Base-by-base conservation (phyloP, 2,329 filamentous ascomycete species). In the Neonectria ditissima region DNA sequence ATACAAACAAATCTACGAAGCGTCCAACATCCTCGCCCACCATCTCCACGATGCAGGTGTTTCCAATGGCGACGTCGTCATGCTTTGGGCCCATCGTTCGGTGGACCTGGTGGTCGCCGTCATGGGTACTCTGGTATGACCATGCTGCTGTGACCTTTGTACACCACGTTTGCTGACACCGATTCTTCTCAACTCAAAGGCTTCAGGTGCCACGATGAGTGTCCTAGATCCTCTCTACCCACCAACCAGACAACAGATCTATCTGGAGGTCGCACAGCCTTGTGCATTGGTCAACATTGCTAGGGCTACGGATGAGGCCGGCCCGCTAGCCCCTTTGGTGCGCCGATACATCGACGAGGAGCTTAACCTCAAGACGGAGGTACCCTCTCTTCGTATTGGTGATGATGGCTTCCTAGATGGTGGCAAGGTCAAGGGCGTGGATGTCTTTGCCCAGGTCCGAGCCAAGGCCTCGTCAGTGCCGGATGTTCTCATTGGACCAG, bases 51-150 rank as follows among this genome's bases (percentile, higher is more conserved):
- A 90, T 54, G 85, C 88, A 72, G 93, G 94, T 60, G 84, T 94
- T 66, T 84, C 89, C 65, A 84, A 89, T 70, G 94, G 93, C 8
- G 94, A 98, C 75, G 93, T 97, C 2, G 94, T 97, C 73, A 97
- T 97, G 92, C 92, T 96, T 69, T 97, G 90, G 76, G 93, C 93
- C 55, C 87, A 97, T 79, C 89, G 94, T 62, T 89, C 69, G 28
- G 94, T 97, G 28, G 85, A 88, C 30, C 77, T 89, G 11, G 82
- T 88, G 32, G 73, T 82, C 45, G 92, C 91, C 37, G 89, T 94
- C 56, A 97, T 97, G 93, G 94, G 94, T 64, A 86, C 85, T 20
- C 75, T 88, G 76, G 66, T 67, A 48, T 34, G 64, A n/a, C 22
- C 22, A 9, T 20, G 6, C 9, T 16, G 2, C 20, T 47, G 3